These are phyloP conservation scores for Teratosphaeria epicoccoides DNA, from an alignment of 2,329 filamentous ascomycete species.

Conservation along the genomic window DNA sequence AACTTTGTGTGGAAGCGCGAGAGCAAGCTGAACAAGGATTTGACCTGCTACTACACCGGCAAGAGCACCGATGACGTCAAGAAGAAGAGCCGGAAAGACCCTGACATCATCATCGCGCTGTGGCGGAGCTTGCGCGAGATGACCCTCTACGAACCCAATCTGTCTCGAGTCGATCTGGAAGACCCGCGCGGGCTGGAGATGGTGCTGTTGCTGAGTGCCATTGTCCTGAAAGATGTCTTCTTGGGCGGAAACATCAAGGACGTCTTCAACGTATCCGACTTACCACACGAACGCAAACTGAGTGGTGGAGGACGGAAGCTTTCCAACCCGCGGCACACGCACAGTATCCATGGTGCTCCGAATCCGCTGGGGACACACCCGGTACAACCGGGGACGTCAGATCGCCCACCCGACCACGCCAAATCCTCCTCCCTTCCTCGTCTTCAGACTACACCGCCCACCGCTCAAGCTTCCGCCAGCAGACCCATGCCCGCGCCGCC, in stretches of 20 bases:
- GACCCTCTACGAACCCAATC: conserved; percentile 87
- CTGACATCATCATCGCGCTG: conserved; percentile 88
- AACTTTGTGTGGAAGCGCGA: conserved; percentile 86
- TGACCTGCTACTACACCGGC: conserved; percentile 79
- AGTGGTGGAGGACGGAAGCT: conserved; percentile 15
- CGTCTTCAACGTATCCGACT: conserved; percentile 62
- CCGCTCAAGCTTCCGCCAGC: background rate
- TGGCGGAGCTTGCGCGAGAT: conserved; percentile 67
- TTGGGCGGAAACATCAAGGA: conserved; percentile 52
- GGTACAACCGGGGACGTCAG: conserved; percentile 1
- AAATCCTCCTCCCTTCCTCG: conserved; percentile 18
- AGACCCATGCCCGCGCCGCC: conserved; percentile 20
- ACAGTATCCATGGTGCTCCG: conserved; percentile 11
- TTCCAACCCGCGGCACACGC: conserved; percentile 14
- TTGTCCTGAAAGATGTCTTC: conserved; percentile 52
- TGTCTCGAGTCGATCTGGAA: conserved; percentile 82
- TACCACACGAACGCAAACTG: conserved; percentile 22
- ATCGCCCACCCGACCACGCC: conserved; percentile 5
- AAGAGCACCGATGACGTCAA: conserved; percentile 55
- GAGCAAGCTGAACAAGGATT: conserved; percentile 72
- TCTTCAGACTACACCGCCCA: conserved; percentile 17
- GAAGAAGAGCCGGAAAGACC: conserved; percentile 60
- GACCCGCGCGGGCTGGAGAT: conserved; percentile 90
- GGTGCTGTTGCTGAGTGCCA: conserved; percentile 53
- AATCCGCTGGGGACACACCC: conserved; percentile 8